These are phyloP conservation scores for Cetradonia linearis DNA, from an alignment of 495 filamentous ascomycete genomes.

Conservation along the genomic window DNA sequence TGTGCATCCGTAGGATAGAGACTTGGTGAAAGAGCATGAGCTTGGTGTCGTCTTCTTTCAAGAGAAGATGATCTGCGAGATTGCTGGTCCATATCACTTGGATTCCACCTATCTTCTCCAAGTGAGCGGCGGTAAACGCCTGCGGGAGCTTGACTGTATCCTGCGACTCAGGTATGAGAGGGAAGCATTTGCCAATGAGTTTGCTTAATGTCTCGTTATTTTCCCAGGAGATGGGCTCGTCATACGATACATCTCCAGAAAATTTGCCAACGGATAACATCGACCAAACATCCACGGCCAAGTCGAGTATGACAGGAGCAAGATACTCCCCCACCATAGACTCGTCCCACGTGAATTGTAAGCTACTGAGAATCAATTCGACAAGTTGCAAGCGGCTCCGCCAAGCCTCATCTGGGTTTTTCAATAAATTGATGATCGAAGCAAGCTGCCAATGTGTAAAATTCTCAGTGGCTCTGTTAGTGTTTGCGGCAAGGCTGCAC, in stretches of 20 bases:
- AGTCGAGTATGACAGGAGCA: slow-evolving; percentile 5
- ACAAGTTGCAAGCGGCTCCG: neutral
- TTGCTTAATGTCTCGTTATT: neutral
- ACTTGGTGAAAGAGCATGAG: slow-evolving; percentile 39
- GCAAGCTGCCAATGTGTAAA: slow-evolving; percentile 13
- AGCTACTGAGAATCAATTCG: neutral
- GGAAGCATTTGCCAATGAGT: neutral
- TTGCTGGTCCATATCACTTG: slow-evolving; percentile 37
- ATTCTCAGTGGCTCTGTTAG: slow-evolving; percentile 1
- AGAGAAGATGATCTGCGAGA: slow-evolving; percentile 37
- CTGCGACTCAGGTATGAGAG: neutral
- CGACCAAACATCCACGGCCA: slow-evolving; percentile 15
- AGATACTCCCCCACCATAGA: neutral
- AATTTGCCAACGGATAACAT: slow-evolving; percentile 16
- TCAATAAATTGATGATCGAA: slow-evolving; percentile 7
- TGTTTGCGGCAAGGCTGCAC: slow-evolving; percentile 15
- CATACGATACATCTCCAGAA: slow-evolving; percentile 18
- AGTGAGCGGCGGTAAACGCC: slow-evolving; percentile 16
- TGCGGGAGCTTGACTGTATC: slow-evolving; percentile 20
- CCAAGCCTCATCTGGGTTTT: neutral
- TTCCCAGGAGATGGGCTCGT: slow-evolving; percentile 18
- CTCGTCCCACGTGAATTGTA: neutral
- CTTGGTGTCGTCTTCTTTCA: slow-evolving; percentile 33
- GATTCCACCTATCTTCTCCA: slow-evolving; percentile 33
- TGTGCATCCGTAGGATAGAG: slow-evolving; percentile 18